Evolutionary conservation across 2,329 filamentous ascomycete genomes (phyloP), one percentile per base, ranked within the genome.

Genomic region (Phyllosticta citrichinensis): DNA sequence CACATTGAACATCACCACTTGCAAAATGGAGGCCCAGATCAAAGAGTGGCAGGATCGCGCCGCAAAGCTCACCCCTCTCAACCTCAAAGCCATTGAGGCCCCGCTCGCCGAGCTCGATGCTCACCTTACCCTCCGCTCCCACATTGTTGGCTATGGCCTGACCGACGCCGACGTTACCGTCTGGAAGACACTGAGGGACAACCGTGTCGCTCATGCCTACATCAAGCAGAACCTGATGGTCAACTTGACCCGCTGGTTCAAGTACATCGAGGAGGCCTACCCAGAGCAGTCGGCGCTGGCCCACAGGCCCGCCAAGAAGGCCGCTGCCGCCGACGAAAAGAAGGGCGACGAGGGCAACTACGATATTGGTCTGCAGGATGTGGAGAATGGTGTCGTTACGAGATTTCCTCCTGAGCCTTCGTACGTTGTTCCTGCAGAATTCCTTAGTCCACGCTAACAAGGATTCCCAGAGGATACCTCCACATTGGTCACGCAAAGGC

Each of bases 401-500:
- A 83, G 92, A 68, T 97, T 97, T 77, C 86, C 93, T 17, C 93
- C 93, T 3, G 93, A 97, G 85, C 93, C 93, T 65, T 96, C 91
- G 80, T 88, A 74, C 75, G 84, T 79, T 9, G 4, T 5, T 53
- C 58, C 17, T 35, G 12, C 3, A 3, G 50, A 14, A 10, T 22
- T 22, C 1, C 30, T 27, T n/a, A 27, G 19, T 60, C 50, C n/a
- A 47, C 50, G 22, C 64, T 67, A 62, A 71, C 56, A 20, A 25
- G n/a, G 24, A 10, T 9, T 52, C 9, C 14, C 66, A 74, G 71
- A 65, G 91, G 91, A 64, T 96, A 96, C 73, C 84, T 97, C 53
- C 93, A 97, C 77, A 96, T 97, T 65, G 93, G 93, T 59, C 93
- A 97, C 78, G 91, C 91, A 67, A 97, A 97, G 78, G 91, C 91